phyloP scores from a whole-genome alignment of 768 basidiomycete genomes.

The Lactarius indigo region DNA sequence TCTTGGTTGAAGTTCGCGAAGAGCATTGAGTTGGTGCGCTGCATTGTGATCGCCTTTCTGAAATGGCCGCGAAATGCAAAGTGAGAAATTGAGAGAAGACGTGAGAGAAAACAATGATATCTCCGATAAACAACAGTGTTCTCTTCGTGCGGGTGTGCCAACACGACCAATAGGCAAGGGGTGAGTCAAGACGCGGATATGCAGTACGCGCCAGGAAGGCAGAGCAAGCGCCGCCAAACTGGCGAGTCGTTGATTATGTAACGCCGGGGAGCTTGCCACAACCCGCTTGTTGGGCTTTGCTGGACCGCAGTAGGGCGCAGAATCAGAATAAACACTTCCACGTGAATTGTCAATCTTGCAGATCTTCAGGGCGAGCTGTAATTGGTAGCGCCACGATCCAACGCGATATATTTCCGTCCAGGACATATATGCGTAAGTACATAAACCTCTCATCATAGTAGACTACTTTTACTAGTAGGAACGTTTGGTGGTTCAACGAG shows the following conservation, averaged over 20 bases:
- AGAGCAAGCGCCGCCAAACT: not conserved
- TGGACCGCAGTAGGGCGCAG: not conserved
- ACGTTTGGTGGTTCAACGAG: not conserved
- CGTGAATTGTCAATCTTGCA: not conserved
- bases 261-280: not conserved
- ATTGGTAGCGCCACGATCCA: no score
- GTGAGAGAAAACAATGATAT: not conserved
- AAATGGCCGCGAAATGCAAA: not conserved
- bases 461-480: not conserved
- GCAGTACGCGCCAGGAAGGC: not conserved
- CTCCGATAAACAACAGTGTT: not conserved
- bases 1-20: conserved; percentile 99
- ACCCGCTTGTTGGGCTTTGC: not conserved
- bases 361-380: no score
- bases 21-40: conserved; percentile 48
- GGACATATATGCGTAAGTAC: conserved; percentile 1
- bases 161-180: not conserved
- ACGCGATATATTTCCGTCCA: no score
- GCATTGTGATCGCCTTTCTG: conserved; percentile 14
- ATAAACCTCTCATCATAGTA: not conserved
- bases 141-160: not conserved
- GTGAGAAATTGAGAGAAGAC: not conserved
- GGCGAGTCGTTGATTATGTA: conserved; percentile 8
- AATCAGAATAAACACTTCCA: not conserved
- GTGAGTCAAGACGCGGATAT: conserved; percentile 5